Percentiles rank a stretch among this genome's conserved stretches.
Evolutionary conservation across 495 filamentous ascomycete genomes (phyloP).

Genomic region (Letharia columbiana): DNA sequence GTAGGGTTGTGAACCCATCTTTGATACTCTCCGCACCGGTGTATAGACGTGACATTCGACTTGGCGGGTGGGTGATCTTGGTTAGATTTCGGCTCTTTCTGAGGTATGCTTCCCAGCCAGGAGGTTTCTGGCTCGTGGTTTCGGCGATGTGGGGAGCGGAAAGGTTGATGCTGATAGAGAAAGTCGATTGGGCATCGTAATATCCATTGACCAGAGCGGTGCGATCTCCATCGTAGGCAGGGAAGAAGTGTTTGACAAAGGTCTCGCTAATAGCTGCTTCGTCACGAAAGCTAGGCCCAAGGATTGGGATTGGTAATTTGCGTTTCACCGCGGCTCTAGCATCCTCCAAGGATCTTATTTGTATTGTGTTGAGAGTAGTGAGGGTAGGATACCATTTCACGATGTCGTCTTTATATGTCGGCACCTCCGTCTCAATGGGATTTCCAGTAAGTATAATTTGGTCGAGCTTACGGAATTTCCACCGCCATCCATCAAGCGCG

Average conservation of each 20-base stretch:
- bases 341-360: slow-evolving; percentile 63
- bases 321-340: slow-evolving; percentile 44
- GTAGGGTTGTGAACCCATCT: slow-evolving; percentile 58
- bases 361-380: slow-evolving; percentile 57
- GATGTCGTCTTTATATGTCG: slow-evolving; percentile 59
- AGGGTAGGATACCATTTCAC: slow-evolving; percentile 74
- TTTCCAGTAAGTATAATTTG: slow-evolving; percentile 71
- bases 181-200: slow-evolving; percentile 71
- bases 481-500: slow-evolving; percentile 57
- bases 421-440: slow-evolving; percentile 54
- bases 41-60: slow-evolving; percentile 56
- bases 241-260: slow-evolving; percentile 68
- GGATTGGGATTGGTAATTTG: slow-evolving; percentile 58
- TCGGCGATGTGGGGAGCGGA: slow-evolving; percentile 45
- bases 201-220: slow-evolving; percentile 50
- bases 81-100: slow-evolving; percentile 73
- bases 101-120: slow-evolving; percentile 64
- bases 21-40: slow-evolving; percentile 58
- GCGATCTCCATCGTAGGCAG: slow-evolving; percentile 66
- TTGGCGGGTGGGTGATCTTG: slow-evolving; percentile 50
- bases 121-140: slow-evolving; percentile 29
- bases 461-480: slow-evolving; percentile 66
- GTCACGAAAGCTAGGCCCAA: slow-evolving; percentile 64
- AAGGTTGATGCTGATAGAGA: slow-evolving; percentile 67
- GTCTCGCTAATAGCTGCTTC: slow-evolving; percentile 62